These are phyloP conservation scores for Fistulinella cinereoalba DNA, from an alignment of 1,284 basidiomycete species.

Conservation along the genomic window DNA sequence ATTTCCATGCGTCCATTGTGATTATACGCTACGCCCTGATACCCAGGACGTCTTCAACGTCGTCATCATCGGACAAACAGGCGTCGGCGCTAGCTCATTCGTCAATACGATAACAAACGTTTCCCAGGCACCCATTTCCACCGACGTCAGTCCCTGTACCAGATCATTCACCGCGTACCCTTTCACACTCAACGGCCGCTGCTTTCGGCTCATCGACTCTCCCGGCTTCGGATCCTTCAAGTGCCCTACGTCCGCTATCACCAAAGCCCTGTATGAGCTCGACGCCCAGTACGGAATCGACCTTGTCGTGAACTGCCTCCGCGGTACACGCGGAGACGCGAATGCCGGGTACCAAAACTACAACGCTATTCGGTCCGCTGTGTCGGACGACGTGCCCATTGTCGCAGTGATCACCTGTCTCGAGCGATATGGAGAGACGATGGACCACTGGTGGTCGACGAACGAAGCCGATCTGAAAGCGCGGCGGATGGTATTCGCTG, in stretches of 20 bases:
- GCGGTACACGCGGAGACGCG: constrained; percentile 29
- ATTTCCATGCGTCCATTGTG: not conserved
- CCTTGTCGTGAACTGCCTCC: constrained; percentile 28
- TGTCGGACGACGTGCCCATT: constrained; percentile 34
- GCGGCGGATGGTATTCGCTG: constrained; percentile 27
- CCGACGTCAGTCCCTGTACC: constrained; percentile 30
- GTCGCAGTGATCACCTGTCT: constrained; percentile 29
- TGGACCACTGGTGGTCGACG: constrained; percentile 32
- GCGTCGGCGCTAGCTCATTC: constrained; percentile 27
- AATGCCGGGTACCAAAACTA: constrained; percentile 32
- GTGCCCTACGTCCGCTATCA: constrained; percentile 24
- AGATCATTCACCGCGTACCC: constrained; percentile 28
- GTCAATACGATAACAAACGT: constrained; percentile 24
- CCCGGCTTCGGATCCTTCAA: constrained; percentile 31
- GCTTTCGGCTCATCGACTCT: constrained; percentile 32
- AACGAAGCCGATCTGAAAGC: constrained; percentile 29
- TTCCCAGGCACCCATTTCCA: constrained; percentile 22
- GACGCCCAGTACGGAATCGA: constrained; percentile 27
- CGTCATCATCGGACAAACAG: constrained; percentile 31
- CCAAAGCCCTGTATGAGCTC: constrained; percentile 29
- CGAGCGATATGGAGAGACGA: constrained; percentile 29
- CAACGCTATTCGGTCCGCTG: constrained; percentile 27
- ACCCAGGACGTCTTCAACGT: constrained; percentile 27
- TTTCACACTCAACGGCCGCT: constrained; percentile 25
- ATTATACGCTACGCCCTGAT: constrained; percentile 5